Evolutionary conservation across 129 eudicot species (phyloP).

Genomic region (Ambrosia artemisiifolia): DNA sequence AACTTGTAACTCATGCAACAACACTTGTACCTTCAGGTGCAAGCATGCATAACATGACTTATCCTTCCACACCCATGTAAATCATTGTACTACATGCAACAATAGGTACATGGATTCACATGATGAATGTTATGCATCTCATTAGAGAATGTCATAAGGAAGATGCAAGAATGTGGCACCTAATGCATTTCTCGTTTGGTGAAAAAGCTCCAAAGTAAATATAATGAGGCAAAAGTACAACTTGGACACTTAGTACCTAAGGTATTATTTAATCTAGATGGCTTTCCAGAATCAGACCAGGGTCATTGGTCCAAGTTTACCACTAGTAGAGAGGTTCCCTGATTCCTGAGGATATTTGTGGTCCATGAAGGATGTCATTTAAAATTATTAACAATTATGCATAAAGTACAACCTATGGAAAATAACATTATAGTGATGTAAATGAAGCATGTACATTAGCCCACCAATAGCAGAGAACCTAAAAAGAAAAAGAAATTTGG

Average conservation of each 20-base stretch:
- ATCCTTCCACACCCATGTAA: conserved; percentile 13
- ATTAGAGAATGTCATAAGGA: conserved; percentile 30
- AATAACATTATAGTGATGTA: conserved; percentile 1
- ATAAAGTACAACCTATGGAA: not conserved
- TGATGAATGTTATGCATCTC: conserved; percentile 22
- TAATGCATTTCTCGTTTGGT: conserved; percentile 36
- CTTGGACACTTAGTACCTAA: not conserved
- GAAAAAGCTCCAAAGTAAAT: conserved; percentile 32
- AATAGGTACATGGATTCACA: conserved; percentile 31
- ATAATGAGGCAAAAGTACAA: conserved; percentile 29
- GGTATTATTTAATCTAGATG: conserved; percentile 15
- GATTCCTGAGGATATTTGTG: conserved; percentile 13
- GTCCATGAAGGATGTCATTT: conserved; percentile 12
- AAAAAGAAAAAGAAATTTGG: conserved; percentile 12
- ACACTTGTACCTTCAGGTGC: not conserved
- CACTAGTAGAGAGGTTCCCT: conserved; percentile 9
- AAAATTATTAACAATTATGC: conserved; percentile 3
- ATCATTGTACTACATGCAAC: conserved; percentile 25
- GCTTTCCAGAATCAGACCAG: conserved; percentile 16
- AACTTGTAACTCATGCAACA: conserved; percentile 23
- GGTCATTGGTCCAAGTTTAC: conserved; percentile 20
- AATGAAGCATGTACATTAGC: conserved; percentile 1
- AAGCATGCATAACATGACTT: conserved; percentile 17
- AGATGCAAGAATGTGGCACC: conserved; percentile 37
- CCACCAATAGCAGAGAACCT: not conserved